Percentiles rank a stretch among this genome's conserved stretches.
Conservation (phyloP, 2,329 filamentous ascomycete genomes). For the Ophiostoma australiae region DNA sequence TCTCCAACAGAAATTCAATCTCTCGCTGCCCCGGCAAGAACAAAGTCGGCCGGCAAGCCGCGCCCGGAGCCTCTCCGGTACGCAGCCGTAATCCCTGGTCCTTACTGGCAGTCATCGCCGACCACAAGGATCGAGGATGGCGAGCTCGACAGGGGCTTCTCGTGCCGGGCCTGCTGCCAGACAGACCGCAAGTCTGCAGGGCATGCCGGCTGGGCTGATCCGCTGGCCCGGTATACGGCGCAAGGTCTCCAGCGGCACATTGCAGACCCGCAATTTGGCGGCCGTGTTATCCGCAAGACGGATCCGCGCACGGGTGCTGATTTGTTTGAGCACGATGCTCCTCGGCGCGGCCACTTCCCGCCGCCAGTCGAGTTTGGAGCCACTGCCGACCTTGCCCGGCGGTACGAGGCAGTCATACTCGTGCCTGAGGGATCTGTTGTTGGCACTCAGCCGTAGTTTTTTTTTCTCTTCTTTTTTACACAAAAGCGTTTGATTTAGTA, state of each 20-base stretch:
- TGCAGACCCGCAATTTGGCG: conserved; percentile 23
- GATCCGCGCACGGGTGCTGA: conserved; percentile 13
- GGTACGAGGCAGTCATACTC: conserved; percentile 19
- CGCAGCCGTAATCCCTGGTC: conserved; percentile 26
- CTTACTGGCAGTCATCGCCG: conserved; percentile 23
- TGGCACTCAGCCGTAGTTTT: not conserved
- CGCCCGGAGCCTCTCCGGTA: conserved; percentile 26
- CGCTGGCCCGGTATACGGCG: conserved; percentile 25
- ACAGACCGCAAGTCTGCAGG: conserved; percentile 21
- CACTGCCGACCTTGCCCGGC: conserved; percentile 25
- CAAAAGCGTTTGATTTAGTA: not conserved
- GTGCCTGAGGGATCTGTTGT: conserved; percentile 18
- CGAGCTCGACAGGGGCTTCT: conserved; percentile 22
- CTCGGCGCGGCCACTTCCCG: conserved; percentile 22
- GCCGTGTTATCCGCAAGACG: conserved; percentile 24
- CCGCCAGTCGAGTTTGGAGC: conserved; percentile 25
- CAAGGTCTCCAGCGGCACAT: conserved; percentile 25
- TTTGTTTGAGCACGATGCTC: conserved; percentile 25
- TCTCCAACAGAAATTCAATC: not conserved
- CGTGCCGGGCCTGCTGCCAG: conserved; percentile 26
- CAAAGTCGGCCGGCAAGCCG: not conserved
- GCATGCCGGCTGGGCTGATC: conserved; percentile 27
- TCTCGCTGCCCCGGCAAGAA: not conserved
- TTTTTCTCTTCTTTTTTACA: not conserved
- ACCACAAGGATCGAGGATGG: not conserved